Evolutionary conservation across 768 basidiomycete species (phyloP).

Genomic region (Dioszegia crocea): DNA sequence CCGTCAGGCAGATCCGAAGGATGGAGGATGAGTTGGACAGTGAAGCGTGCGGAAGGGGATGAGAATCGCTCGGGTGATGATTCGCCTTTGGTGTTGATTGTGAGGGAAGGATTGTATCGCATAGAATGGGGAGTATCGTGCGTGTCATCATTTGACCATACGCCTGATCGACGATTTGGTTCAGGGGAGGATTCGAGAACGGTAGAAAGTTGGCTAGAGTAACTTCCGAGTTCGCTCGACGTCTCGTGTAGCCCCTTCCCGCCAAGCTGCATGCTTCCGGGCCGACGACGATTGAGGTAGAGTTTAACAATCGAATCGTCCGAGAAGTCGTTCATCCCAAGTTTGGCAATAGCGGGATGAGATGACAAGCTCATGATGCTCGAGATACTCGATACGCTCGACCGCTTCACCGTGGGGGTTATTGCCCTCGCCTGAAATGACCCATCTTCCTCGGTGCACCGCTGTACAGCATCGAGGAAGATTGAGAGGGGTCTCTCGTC

Average conservation of each 20-base stretch:
- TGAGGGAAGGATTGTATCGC: conserved; percentile 35
- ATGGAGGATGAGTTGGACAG: conserved; percentile 79
- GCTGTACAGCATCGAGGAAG: conserved; percentile 74
- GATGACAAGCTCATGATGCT: conserved; percentile 85
- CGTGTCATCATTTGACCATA: conserved; percentile 3
- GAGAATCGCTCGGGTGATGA: conserved; percentile 41
- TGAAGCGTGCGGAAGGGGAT: conserved; percentile 78
- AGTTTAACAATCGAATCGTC: conserved; percentile 97
- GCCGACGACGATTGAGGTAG: conserved; percentile 69
- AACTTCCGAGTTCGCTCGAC: conserved; percentile 39
- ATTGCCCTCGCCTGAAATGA: conserved; percentile 11
- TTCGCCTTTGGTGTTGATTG: conserved; percentile 22
- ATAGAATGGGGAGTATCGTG: background rate
- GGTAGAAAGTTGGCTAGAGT: conserved; percentile 42
- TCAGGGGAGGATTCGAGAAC: conserved; percentile 53
- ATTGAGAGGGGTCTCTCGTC: conserved; percentile 79
- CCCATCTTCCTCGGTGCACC: conserved; percentile 56
- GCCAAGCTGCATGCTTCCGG: conserved; percentile 17
- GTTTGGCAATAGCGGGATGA: conserved; percentile 89
- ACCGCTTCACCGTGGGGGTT: conserved; percentile 72
- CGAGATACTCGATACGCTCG: conserved; percentile 87
- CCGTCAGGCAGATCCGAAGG: conserved; percentile 89
- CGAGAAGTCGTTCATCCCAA: conserved; percentile 95
- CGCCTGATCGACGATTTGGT: conserved; percentile 31
- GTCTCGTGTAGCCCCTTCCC: conserved; percentile 4